Base-by-base conservation (phyloP, 306 rosid genomes). In the Hippophae gyantsensis region DNA sequence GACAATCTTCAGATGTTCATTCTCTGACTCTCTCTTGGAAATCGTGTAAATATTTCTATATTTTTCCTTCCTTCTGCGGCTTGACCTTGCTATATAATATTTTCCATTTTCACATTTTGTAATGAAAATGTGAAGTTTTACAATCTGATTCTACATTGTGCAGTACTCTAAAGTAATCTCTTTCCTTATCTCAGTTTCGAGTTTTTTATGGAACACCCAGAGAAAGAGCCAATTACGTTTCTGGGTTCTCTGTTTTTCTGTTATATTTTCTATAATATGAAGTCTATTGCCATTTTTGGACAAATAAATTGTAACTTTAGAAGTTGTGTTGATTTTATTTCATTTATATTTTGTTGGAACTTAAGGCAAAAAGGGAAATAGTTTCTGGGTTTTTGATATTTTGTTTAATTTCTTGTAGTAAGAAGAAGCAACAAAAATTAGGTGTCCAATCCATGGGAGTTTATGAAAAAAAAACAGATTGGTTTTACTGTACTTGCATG, bases 381-480 rank as follows among this genome's bases (percentile, higher is more conserved):
- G 3, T 12, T 60, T 46, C 42, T 48, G 48, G 62, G 47, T 56
- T 63, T 23, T 45, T 51, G 54, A 70, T 18, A 18, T 9, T 60
- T 57, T 57, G 1, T 53, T 7, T 48, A 9, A 44, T 8, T 44
- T 27, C 38, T 32, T 1, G 3, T 32, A 32, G 52, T 47, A 72
- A 58, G 60, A 75, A 66, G 47, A 68, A 59, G 59, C 48, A 26
- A 65, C 25, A 25, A 56, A 63, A 48, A 63, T 62, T 64, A 57
- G 56, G 54, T 43, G 42, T 53, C 59, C 44, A 32, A 2, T 2
- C 4, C 3, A 82, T 88, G 99, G 86, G 69, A 72, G 70, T 70
- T 66, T 48, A 64, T 56, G 61, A 72, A 27, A 73, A 27, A 73
- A 73, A 88, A 81, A 77, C 99, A 42, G 95, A 96, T 85, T 13